Conservation (phyloP, 495 filamentous ascomycete species). For the Hypomontagnella submonticulosa region DNA sequence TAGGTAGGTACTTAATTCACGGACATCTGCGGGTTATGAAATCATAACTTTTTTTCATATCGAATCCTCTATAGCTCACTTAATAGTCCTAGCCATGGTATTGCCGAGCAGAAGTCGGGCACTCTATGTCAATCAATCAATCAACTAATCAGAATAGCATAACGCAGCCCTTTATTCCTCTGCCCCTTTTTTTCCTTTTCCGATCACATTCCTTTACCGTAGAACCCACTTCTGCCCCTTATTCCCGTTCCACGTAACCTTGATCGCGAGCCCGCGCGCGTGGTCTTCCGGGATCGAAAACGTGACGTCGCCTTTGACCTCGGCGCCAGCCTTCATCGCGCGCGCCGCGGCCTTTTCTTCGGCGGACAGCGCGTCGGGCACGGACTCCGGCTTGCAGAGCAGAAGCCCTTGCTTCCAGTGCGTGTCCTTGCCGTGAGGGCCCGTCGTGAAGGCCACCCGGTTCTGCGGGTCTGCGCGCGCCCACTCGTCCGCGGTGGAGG, state of each 20-base stretch:
- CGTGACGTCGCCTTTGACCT: slow-evolving; percentile 58
- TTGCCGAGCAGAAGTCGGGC: not conserved
- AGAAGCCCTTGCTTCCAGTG: slow-evolving; percentile 89
- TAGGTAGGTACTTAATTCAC: not conserved
- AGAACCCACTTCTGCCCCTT: slow-evolving; percentile 59
- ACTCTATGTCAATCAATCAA: too few relatives aligned
- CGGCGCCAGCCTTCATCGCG: slow-evolving; percentile 47
- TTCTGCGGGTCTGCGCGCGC: slow-evolving; percentile 51
- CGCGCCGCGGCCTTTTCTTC: slow-evolving; percentile 35
- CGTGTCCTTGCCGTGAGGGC: slow-evolving; percentile 79
- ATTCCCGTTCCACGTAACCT: slow-evolving; percentile 55
- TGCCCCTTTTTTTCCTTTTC: not conserved
- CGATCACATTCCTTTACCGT: slow-evolving; percentile 31
- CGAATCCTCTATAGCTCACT: slow-evolving; percentile 4
- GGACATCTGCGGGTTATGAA: too few relatives aligned
- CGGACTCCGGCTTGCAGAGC: slow-evolving; percentile 51
- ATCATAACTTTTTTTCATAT: not conserved
- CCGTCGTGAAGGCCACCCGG: slow-evolving; percentile 77
- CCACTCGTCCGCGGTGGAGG: slow-evolving; percentile 14
- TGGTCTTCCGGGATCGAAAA: slow-evolving; percentile 61
- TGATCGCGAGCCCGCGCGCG: slow-evolving; percentile 59
- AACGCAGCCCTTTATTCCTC: too few relatives aligned
- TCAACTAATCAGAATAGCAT: too few relatives aligned
- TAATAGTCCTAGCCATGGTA: not conserved
- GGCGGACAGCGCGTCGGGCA: slow-evolving; percentile 41